These are phyloP conservation scores for Vanderwaltozyma verrucispora DNA, from an alignment of 805 yeast genomes.

Conservation along the genomic window DNA sequence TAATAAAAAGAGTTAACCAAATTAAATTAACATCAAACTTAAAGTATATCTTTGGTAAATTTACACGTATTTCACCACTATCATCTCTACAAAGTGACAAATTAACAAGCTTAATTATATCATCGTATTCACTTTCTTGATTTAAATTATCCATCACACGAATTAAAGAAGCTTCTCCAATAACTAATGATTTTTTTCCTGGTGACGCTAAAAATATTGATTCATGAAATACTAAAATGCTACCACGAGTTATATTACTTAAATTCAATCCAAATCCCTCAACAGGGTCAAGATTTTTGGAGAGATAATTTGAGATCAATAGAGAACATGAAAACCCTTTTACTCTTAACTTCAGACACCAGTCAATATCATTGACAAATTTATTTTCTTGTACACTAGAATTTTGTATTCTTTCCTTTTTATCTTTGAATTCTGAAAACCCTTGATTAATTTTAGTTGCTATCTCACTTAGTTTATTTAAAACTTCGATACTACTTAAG, in stretches of 20 bases:
- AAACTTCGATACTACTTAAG: conserved; percentile 16
- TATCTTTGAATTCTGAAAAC: background rate
- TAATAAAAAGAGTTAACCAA: conserved; percentile 17
- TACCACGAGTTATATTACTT: conserved; percentile 18
- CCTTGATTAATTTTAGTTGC: background rate
- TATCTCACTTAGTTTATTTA: conserved; percentile 8
- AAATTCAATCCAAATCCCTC: conserved; percentile 11
- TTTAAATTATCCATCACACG: conserved; percentile 17
- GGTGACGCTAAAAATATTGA: conserved; percentile 8
- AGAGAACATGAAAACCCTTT: conserved; percentile 18
- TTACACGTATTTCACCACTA: background rate
- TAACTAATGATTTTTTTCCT: conserved; percentile 6
- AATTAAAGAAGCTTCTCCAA: conserved; percentile 11
- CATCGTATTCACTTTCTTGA: conserved; percentile 7
- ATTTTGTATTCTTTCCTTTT: too few relatives aligned
- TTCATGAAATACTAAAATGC: conserved; percentile 14
- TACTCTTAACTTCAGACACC: conserved; percentile 18
- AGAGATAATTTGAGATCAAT: conserved; percentile 15
- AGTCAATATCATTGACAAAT: conserved; percentile 3
- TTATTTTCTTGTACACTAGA: background rate
- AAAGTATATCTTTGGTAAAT: conserved; percentile 15
- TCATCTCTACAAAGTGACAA: conserved; percentile 4
- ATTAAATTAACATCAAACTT: conserved; percentile 23
- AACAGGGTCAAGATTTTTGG: conserved; percentile 18
- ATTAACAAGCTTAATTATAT: conserved; percentile 10